Evolutionary conservation across 495 filamentous ascomycete genomes (phyloP).

Genomic region (Aspergillus leporis): DNA sequence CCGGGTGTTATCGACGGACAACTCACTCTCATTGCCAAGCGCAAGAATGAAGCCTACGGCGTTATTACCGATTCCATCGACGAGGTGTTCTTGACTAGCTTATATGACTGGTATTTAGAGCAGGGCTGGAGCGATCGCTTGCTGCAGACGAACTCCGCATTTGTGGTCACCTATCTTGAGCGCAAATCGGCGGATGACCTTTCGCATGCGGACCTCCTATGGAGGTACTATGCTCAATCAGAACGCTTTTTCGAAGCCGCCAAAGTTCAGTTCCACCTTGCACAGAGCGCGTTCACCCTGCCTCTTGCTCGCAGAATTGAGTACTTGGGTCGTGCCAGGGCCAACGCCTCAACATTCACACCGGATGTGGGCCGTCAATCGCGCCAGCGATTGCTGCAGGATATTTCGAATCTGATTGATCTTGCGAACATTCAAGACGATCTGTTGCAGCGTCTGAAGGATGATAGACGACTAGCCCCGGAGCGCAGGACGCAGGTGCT

Average conservation of each 20-base stretch:
- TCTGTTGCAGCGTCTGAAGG: conserved; percentile 73
- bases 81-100: conserved; percentile 87
- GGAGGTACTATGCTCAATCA: conserved; percentile 80
- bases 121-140: conserved; percentile 82
- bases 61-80: conserved; percentile 84
- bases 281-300: conserved; percentile 74
- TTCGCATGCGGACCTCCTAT: conserved; percentile 85
- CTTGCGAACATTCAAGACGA: conserved; percentile 95
- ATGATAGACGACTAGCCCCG: conserved; percentile 63
- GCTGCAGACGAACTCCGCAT: conserved; percentile 76
- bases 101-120: conserved; percentile 95
- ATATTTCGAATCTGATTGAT: conserved; percentile 84
- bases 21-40: conserved; percentile 68
- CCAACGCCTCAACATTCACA: conserved; percentile 77
- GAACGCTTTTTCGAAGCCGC: conserved; percentile 82
- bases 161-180: conserved; percentile 83
- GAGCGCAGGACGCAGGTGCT: conserved; percentile 63
- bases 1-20: conserved; percentile 78
- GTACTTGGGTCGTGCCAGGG: conserved; percentile 83
- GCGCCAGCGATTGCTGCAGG: conserved; percentile 75
- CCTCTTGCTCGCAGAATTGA: conserved; percentile 78
- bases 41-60: conserved; percentile 81
- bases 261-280: conserved; percentile 78
- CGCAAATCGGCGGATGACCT: conserved; percentile 66
- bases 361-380: conserved; percentile 69